Evolutionary conservation across 495 filamentous ascomycete genomes (phyloP), one percentile per base, ranked within the genome.

Genomic region (Xylaria nigripes): DNA sequence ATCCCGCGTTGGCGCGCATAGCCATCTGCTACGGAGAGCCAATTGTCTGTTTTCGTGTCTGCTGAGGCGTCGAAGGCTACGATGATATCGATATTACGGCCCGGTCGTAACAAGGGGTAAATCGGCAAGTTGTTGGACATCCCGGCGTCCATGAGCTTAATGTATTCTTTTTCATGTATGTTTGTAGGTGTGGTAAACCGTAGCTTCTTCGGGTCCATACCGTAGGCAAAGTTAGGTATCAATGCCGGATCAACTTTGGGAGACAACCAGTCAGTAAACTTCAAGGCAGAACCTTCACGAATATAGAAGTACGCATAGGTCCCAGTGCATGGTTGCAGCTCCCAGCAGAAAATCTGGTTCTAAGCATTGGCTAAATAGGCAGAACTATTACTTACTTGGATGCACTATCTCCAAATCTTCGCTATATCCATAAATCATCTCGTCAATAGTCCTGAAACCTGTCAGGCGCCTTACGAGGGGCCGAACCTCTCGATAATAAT

Each of bases 91-190:
- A 97, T 83, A 58, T 93, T 81, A 24, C 93, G 77, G 3, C 89
- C 91, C 0, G 86, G 89, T 18, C 93, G 81, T 22, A 98, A 82
- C 6, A 97, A 78, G 0, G 93, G 93, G 67, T 98, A 98, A 24
- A 95, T 87, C 4, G 93, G 92, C 3, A 98, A 77, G 60, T 98
- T 98, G 66, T 97, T 97, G 48, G 86, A 90, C 91, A 98, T 98
- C 12, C 93, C 93, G 6, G 93, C 89, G 70, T 98, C 93, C 86
- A 95, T 96, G 4, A 96, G 80, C 59, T 93, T 85, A 22, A 97
- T 75, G 59, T 89, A 83, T 30, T 83, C 72, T 18, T 73, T 76
- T 45, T 79, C 72, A 61, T 86, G 82, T 38, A 95, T 82, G 23
- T 80, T 87, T 44, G 85, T 78, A 0, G 93, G 90, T 43, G 83